A percentile compares a stretch with the other conserved stretches of the same genome.
Conservation (phyloP, 805 yeast genomes). For the Nakazawaea ernobii region DNA sequence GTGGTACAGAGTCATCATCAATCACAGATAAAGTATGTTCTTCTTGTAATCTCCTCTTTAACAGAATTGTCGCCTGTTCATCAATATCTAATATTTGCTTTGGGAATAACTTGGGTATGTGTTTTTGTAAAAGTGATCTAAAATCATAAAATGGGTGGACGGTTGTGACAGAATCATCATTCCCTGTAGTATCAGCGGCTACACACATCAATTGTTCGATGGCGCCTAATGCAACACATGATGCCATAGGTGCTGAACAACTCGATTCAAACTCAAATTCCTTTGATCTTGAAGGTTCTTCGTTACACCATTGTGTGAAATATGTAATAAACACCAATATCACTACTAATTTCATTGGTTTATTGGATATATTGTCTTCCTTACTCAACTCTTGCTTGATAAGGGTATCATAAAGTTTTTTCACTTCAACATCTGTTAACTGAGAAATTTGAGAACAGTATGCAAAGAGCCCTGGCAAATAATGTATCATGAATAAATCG, state of each 20-base stretch:
- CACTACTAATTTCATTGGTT: constrained; percentile 45
- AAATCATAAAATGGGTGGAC: constrained; percentile 56
- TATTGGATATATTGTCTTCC: constrained; percentile 34
- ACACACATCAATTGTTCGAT: constrained; percentile 60
- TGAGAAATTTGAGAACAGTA: constrained; percentile 34
- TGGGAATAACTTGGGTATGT: constrained; percentile 53
- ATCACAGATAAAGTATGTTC: constrained; percentile 19
- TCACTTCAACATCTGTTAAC: constrained; percentile 31
- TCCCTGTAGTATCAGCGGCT: constrained; percentile 49
- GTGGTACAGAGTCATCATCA: constrained; percentile 22
- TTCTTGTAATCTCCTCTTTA: constrained; percentile 24
- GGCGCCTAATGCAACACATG: constrained; percentile 59
- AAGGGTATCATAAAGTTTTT: constrained; percentile 30
- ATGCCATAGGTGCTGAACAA: constrained; percentile 54
- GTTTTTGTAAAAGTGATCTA: constrained; percentile 59
- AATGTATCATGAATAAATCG: constrained; percentile 61
- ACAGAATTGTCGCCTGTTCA: constrained; percentile 31
- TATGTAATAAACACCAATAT: constrained; percentile 47
- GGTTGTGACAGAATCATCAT: constrained; percentile 30
- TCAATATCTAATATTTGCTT: constrained; percentile 47
- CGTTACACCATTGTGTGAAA: constrained; percentile 66
- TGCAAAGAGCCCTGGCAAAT: constrained; percentile 51
- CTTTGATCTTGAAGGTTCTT: constrained; percentile 32
- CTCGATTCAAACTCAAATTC: constrained; percentile 48
- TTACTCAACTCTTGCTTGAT: constrained; percentile 26